Evolutionary conservation across 192 early-diverging fungal species (phyloP).

Genomic region (Backusella luteola): DNA sequence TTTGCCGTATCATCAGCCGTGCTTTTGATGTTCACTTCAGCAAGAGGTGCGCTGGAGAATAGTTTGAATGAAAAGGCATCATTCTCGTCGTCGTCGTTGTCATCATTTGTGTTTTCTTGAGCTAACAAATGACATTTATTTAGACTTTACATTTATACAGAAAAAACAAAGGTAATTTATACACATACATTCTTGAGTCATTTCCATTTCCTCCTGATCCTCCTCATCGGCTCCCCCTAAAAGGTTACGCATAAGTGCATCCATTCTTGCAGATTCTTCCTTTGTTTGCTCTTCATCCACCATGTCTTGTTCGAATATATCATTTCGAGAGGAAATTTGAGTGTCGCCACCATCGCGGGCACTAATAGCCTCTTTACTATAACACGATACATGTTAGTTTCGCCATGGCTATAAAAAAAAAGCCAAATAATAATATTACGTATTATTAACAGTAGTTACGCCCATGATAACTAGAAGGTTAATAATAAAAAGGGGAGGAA

Average conservation of each 20-base stretch:
- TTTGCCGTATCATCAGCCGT: neutral
- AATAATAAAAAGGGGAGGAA: neutral
- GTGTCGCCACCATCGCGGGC: neutral
- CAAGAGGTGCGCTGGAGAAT: slow-evolving; percentile 21
- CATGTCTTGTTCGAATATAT: slow-evolving; percentile 4
- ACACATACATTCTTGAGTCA: neutral
- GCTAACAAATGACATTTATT: neutral
- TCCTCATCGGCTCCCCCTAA: neutral
- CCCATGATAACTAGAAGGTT: neutral
- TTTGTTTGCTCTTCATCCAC: neutral
- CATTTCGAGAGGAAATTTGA: neutral
- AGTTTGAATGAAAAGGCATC: slow-evolving; percentile 20
- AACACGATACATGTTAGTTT: neutral
- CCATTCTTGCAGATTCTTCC: neutral
- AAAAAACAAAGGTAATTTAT: neutral
- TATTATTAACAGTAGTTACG: neutral
- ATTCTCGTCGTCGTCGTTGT: slow-evolving; percentile 4
- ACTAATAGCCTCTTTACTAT: neutral
- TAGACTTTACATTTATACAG: neutral
- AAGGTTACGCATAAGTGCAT: slow-evolving; percentile 20
- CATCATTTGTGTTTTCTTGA: neutral
- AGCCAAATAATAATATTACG: neutral
- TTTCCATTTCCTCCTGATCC: neutral
- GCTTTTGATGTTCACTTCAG: slow-evolving; percentile 23
- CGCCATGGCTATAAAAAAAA: neutral